Evolutionary conservation across 2,329 filamentous ascomycete species (phyloP).

Genomic region (Rhynchosporium secalis): DNA sequence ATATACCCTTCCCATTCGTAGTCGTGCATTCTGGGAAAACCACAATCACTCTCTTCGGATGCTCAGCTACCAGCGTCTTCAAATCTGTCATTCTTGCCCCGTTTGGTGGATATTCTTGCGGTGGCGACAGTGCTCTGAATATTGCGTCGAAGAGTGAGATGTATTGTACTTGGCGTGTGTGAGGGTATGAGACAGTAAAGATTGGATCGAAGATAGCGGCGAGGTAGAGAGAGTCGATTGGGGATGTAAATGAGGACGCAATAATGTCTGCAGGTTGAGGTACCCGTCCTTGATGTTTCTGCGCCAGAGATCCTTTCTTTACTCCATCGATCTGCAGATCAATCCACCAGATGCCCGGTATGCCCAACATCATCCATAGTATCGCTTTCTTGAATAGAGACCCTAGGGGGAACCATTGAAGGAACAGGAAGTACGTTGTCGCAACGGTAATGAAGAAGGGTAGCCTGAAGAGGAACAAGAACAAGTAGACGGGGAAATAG

Average conservation of each 20-base stretch:
- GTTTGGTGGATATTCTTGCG: slow-evolving; percentile 49
- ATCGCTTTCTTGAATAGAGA: slow-evolving; percentile 74
- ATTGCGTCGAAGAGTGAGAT: slow-evolving; percentile 78
- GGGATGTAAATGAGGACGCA: slow-evolving; percentile 86
- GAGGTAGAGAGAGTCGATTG: slow-evolving; percentile 89
- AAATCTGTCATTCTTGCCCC: slow-evolving; percentile 59
- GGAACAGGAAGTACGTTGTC: slow-evolving; percentile 72
- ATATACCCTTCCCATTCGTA: slow-evolving; percentile 86
- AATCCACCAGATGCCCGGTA: slow-evolving; percentile 96
- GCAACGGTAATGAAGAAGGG: slow-evolving; percentile 72
- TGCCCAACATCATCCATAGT: slow-evolving; percentile 82
- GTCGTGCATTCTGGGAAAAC: slow-evolving; percentile 94
- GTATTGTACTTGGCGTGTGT: slow-evolving; percentile 69
- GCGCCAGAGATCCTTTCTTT: slow-evolving; percentile 81
- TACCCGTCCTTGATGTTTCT: slow-evolving; percentile 70
- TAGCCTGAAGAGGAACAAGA: slow-evolving; percentile 79
- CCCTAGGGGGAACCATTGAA: slow-evolving; percentile 78
- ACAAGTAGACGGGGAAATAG: slow-evolving; percentile 62
- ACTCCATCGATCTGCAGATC: slow-evolving; percentile 98
- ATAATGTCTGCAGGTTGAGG: slow-evolving; percentile 81
- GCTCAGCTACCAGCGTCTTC: slow-evolving; percentile 59
- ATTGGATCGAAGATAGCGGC: slow-evolving; percentile 95
- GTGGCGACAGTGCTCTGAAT: slow-evolving; percentile 66
- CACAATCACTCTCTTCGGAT: slow-evolving; percentile 76
- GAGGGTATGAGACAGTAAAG: slow-evolving; percentile 83